Base-by-base conservation (phyloP, 176 grass and related monocot species). In the Carex cristatella region DNA sequence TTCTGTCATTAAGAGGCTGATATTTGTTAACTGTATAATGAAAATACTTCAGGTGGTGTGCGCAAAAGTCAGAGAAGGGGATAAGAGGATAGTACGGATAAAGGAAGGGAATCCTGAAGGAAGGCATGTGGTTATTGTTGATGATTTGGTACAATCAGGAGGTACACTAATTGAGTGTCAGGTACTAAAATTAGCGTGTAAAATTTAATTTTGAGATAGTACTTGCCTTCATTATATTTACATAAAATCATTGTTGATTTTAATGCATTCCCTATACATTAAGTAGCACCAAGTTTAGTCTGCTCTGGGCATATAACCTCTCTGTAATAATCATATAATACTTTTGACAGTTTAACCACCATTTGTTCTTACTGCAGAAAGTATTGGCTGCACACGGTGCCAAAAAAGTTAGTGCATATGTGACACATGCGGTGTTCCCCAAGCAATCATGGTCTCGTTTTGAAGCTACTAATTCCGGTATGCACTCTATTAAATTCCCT, bases 381-480 rank as follows among this genome's bases (percentile, higher is more conserved):
- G 89, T 88, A 27, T 88, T 91, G 65, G 86, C 86, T 11, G 37
- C 76, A 78, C 86, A 95, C 55, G 95, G 95, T 31, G 95, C 95
- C 12, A 63, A 85, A 69, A 98, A 92, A 91, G 87, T 98, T 61
- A 98, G 93, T 73, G 93, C 96, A 23, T 98, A 95, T 87, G 96
- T 95, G 57, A 99, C 96, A 87, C 96, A 99, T 89, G 96, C 90
- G 75, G 91, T 99, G 32, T 99, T 99, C 83, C 95, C 95, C 11
- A 92, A 98, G 42, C 81, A 74, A 38, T 99, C 96, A 8, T 95
- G 91, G 88, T 89, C 91, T 33, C 89, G 88, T 32, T 99, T 99
- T 80, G 65, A 87, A 63, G n/a, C 87, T 64, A 91, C 87, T 64
- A 91, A 90, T 88, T 92, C 92, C 79, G 91, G 95, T 94, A 90